These are phyloP conservation scores for Entomortierella parvispora DNA, from an alignment of 192 early-diverging fungal genomes.

Conservation along the genomic window DNA sequence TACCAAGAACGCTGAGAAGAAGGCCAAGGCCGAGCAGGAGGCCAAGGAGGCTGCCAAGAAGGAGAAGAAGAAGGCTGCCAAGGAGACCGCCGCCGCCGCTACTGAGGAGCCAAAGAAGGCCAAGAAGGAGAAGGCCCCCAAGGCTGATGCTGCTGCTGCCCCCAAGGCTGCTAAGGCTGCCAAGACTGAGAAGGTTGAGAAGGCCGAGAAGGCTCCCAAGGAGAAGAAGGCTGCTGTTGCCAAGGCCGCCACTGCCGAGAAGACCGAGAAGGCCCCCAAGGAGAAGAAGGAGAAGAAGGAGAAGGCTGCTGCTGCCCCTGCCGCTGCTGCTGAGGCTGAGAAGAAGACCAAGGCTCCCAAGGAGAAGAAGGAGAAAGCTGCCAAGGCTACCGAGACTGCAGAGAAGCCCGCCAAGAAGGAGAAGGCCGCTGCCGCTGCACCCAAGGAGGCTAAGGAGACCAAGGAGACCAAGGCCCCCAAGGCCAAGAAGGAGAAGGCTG, in stretches of 20 bases:
- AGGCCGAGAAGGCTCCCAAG: constrained; percentile 16
- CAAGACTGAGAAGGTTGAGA: constrained; percentile 11
- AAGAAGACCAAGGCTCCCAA: constrained; percentile 13
- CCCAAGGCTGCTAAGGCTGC: constrained; percentile 13
- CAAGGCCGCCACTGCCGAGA: constrained; percentile 3
- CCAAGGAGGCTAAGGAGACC: constrained; percentile 15
- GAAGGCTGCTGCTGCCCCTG: neutral
- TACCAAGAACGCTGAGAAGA: constrained; percentile 42
- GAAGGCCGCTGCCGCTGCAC: neutral
- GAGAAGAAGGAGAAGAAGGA: constrained; percentile 28
- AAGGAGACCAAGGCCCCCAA: constrained; percentile 27
- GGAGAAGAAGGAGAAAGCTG: constrained; percentile 12
- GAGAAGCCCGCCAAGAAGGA: constrained; percentile 35
- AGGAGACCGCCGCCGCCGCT: constrained; percentile 7
- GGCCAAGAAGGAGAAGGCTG: constrained; percentile 27
- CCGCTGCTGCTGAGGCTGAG: neutral
- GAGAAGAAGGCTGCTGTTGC: constrained; percentile 15
- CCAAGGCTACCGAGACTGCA: constrained; percentile 3
- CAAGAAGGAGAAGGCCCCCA: constrained; percentile 9
- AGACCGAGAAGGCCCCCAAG: constrained; percentile 26
- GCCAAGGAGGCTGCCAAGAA: constrained; percentile 38
- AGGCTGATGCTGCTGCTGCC: neutral
- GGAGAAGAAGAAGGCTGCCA: constrained; percentile 15
- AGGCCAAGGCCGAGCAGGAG: constrained; percentile 11
- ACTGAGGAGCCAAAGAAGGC: constrained; percentile 11